Base-by-base conservation (phyloP, 148 eudicot genomes). In the Diospyros lotus region DNA sequence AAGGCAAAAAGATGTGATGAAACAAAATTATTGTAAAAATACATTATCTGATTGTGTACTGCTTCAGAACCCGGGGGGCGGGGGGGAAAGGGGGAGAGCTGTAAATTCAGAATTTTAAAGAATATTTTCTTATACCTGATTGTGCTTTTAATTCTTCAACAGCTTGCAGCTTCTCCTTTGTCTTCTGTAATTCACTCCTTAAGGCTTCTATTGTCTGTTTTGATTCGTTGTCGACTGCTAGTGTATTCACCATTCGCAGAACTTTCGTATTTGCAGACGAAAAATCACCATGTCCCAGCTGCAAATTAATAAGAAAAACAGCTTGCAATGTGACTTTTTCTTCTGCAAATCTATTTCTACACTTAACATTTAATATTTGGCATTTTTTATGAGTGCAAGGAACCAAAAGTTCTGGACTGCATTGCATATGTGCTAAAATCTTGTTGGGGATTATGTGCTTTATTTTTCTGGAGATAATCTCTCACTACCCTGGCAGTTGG, bases 271-370 rank as follows among this genome's bases (percentile, higher is more conserved):
- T 96, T 65, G 94, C 82, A 66, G 93, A 80, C 60, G 99, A 96
- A 82, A 84, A 96, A 79, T 96, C 98, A 48, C 99, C 99, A 86
- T 93, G 99, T 45, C 98, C 99, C 61, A 96, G 73, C 99, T 96
- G 90, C 80, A 84, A 64, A 81, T 75, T 42, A 52, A 17, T 4
- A 51, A 66, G 63, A 73, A 60, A 45, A 59, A 79, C 39, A 18
- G 2, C 38, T 44, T 17, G 12, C 56, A 74, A 6, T 18, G 9
- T 43, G 28, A 52, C 58, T 51, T 46, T 58, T 58, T 14, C 5
- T 4, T 71, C 53, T 50, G 41, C 11, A 14, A 41, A 64, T 69
- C 42, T 64, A 41, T 41, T 73, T 18, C 41, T 9, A 46, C 6
- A 12, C 48, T 67, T 7, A 48, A 73, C 44, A 50, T 10, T 73